Percentiles rank a stretch among this genome's conserved stretches.
These are phyloP conservation scores for Adenanthera pavonina DNA, from an alignment of 306 rosid species.

Conservation along the genomic window DNA sequence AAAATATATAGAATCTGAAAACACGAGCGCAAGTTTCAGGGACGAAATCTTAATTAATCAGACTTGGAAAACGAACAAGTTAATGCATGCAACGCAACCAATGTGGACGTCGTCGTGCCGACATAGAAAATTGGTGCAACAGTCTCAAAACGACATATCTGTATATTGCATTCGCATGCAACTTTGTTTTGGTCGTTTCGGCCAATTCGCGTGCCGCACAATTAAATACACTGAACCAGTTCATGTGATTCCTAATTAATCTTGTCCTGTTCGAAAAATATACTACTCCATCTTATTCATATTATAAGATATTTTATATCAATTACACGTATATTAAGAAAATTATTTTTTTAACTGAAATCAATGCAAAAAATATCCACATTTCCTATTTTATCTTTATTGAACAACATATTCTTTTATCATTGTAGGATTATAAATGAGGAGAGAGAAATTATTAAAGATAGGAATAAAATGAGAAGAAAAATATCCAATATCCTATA, in stretches of 20 bases:
- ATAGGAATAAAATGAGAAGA: no score
- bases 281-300: neutral
- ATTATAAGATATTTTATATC: neutral
- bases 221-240: neutral
- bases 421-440: no score
- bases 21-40: neutral
- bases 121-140: neutral
- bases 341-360: no score
- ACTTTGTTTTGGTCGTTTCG: neutral
- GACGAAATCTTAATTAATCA: neutral
- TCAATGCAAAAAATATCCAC: no score
- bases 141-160: neutral
- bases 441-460: no score
- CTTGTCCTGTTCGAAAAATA: no score
- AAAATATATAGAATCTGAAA: no score
- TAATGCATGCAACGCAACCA: neutral
- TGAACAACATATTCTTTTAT: no score
- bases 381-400: no score
- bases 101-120: neutral
- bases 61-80: neutral
- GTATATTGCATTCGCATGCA: neutral
- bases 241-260: neutral
- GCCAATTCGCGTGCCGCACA: neutral
- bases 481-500: no score
- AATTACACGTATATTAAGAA: no score